Evolutionary conservation across 768 basidiomycete species (phyloP).

Genomic region (Cubamyces lactineus): DNA sequence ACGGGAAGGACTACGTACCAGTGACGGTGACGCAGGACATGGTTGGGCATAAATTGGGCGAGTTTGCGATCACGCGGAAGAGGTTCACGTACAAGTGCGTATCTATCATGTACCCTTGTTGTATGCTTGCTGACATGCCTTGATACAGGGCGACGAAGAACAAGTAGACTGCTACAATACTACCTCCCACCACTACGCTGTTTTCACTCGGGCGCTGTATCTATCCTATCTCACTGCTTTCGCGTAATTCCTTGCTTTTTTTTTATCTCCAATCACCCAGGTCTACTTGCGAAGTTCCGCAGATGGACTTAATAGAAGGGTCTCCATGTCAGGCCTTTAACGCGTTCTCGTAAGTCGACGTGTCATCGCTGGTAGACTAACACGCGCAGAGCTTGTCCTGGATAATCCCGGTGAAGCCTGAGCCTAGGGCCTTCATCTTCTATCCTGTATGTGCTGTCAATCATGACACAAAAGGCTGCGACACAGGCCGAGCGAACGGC

Average conservation of each 20-base stretch:
- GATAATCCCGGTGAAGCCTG: too few relatives aligned
- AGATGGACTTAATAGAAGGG: not conserved
- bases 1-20: constrained; percentile 88
- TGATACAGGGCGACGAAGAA: constrained; percentile 46
- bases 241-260: not conserved
- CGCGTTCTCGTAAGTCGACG: too few relatives aligned
- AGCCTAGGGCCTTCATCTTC: too few relatives aligned
- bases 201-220: constrained; percentile 11
- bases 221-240: constrained; percentile 6
- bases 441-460: too few relatives aligned
- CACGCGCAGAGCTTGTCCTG: too few relatives aligned
- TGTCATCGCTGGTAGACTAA: too few relatives aligned
- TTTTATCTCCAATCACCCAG: not conserved
- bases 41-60: constrained; percentile 98
- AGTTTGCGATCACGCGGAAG: constrained; percentile 91
- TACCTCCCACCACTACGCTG: not conserved
- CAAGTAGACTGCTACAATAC: constrained; percentile 34
- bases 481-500: too few relatives aligned
- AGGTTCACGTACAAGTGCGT: constrained; percentile 85
- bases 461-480: too few relatives aligned
- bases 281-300: too few relatives aligned
- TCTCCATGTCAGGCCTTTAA: not conserved
- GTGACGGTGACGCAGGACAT: constrained; percentile 93
- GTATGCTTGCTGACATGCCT: not conserved
- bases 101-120: not conserved